These are phyloP conservation scores for Grigorovia transvaalensis DNA, from an alignment of 805 yeast species.

Conservation along the genomic window DNA sequence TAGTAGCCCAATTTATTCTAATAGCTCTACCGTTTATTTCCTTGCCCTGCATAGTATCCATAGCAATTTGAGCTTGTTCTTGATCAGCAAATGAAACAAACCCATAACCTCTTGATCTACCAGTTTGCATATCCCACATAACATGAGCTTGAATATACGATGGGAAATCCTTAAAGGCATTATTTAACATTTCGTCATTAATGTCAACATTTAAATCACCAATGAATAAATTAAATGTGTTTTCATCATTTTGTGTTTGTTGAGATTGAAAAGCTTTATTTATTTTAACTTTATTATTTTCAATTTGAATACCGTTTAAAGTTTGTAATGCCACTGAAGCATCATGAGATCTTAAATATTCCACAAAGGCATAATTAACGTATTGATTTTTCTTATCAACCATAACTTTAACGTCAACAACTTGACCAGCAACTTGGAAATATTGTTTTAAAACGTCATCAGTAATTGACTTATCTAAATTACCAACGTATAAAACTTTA, in stretches of 20 bases:
- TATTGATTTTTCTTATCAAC: conserved; percentile 67
- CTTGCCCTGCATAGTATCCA: conserved; percentile 64
- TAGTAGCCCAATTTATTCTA: conserved; percentile 84
- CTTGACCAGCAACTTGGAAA: conserved; percentile 51
- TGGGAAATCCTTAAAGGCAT: conserved; percentile 45
- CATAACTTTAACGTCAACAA: conserved; percentile 57
- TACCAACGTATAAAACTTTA: conserved; percentile 68
- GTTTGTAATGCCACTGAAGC: conserved; percentile 56
- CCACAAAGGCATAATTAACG: conserved; percentile 76
- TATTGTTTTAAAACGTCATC: conserved; percentile 54
- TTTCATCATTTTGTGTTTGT: conserved; percentile 46
- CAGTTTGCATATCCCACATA: conserved; percentile 96
- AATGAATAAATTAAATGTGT: conserved; percentile 65
- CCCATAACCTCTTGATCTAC: conserved; percentile 86
- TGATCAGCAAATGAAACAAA: conserved; percentile 65
- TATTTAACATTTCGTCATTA: conserved; percentile 59
- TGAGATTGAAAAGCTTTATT: conserved; percentile 83
- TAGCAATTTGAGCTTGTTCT: conserved; percentile 64
- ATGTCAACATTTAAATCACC: conserved; percentile 81
- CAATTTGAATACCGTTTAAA: conserved; percentile 48
- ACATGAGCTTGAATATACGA: conserved; percentile 76
- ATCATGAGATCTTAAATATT: conserved; percentile 45
- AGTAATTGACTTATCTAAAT: conserved; percentile 51
- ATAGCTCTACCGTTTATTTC: conserved; percentile 64
- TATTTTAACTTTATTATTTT: conserved; percentile 47